Evolutionary conservation across 2,329 filamentous ascomycete species (phyloP), one percentile per base, ranked within the genome.

Genomic region (Cladosporium cucumerinum): DNA sequence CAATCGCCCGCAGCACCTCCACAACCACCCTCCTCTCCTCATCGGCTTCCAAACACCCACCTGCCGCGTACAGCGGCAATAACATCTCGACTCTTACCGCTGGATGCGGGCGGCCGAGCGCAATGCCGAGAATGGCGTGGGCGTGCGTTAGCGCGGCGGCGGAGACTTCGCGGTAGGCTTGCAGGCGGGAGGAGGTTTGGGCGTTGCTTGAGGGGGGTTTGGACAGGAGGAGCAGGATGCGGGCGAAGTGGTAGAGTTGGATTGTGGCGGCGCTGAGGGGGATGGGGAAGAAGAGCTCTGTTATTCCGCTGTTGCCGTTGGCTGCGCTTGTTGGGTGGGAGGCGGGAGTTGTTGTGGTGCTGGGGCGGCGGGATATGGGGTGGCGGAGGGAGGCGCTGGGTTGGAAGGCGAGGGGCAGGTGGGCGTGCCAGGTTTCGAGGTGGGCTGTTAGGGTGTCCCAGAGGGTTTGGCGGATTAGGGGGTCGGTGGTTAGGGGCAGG

Each of bases 181-280:
- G 82, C n/a, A 73, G 36, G 84, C 76, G 28, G 82, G 81, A 70
- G 79, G 82, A 65, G 39, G 39, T 46, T 21, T 80, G 78, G 18
- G 48, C 23, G 64, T 81, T 80, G 1, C 83, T 80, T 0, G 81
- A 82, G 85, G 84, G 25, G 79, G 84, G 85, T 61, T 83, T 82
- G 69, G 88, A 87, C 63, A 88, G 81, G 5, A 87, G 79, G 0
- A 89, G 74, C 1, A 87, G 78, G 16, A 88, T 86, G 43, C 85
- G 82, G 1, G 85, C 85, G 78, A 89, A 88, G 70, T 89, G 85
- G 67, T 88, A 89, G 43, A 84, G 83, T 69, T 88, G 86, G 79
- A 89, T 87, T 0, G 86, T 85, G 0, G 87, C 86, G 0, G 85
- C 86, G 73, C 86, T 89, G 77, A 88, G 83, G 0, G 86, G 82